phyloP scores from a whole-genome alignment of 345 rosid species.

The Turritis glabra region DNA sequence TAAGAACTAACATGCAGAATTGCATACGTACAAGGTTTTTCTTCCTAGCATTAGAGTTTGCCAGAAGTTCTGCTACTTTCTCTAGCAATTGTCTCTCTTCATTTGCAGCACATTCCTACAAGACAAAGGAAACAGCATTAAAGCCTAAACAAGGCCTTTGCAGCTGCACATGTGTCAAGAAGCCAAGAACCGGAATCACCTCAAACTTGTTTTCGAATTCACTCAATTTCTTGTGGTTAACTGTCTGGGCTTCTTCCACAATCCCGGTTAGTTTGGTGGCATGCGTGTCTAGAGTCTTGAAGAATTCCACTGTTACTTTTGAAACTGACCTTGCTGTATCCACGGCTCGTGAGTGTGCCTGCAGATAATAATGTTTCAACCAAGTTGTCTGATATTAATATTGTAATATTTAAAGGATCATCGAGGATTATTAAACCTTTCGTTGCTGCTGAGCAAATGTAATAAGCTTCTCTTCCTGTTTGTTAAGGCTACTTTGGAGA shows the following conservation, averaged over 20 bases:
- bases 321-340: slow-evolving; percentile 85
- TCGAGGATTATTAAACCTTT: slow-evolving; percentile 48
- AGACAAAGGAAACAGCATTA: slow-evolving; percentile 6
- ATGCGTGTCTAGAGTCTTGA: slow-evolving; percentile 69
- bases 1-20: background rate
- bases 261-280: slow-evolving; percentile 68
- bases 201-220: slow-evolving; percentile 91
- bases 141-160: background rate
- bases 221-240: slow-evolving; percentile 71
- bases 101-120: slow-evolving; percentile 81
- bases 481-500: slow-evolving; percentile 77
- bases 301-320: slow-evolving; percentile 72
- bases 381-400: background rate
- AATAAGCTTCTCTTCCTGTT: slow-evolving; percentile 77
- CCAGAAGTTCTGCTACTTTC: slow-evolving; percentile 88
- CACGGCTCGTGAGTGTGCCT: slow-evolving; percentile 91
- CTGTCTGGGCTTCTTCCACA: slow-evolving; percentile 80
- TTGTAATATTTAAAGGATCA: background rate
- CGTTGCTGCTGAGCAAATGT: slow-evolving; percentile 80
- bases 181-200: slow-evolving; percentile 47
- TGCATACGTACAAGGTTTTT: slow-evolving; percentile 65
- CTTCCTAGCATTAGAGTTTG: slow-evolving; percentile 85
- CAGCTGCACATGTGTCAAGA: slow-evolving; percentile 16
- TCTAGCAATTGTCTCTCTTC: slow-evolving; percentile 87
- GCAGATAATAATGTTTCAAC: slow-evolving; percentile 27